A percentile compares a stretch with the other conserved stretches of the same genome.
Evolutionary conservation across 2,329 filamentous ascomycete genomes (phyloP).

Genomic region (Leptosphaerulina australis): DNA sequence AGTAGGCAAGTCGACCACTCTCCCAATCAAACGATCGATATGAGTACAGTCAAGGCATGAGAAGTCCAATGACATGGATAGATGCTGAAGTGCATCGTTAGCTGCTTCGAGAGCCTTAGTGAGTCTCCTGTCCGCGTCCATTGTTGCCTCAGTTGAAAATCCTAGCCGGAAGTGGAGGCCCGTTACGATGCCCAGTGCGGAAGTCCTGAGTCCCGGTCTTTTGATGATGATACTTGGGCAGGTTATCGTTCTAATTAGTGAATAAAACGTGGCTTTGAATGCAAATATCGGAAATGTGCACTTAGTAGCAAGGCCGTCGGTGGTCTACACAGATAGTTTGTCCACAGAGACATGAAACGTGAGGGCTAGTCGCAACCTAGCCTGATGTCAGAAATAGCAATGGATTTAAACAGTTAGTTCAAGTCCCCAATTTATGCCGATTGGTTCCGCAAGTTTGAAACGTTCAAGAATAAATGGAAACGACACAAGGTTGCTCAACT

Average conservation of each 20-base stretch:
- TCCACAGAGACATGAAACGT: slow-evolving; percentile 18
- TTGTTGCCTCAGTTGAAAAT: slow-evolving; percentile 14
- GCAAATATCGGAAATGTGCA: slow-evolving; percentile 22
- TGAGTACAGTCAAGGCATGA: slow-evolving; percentile 42
- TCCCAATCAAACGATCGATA: slow-evolving; percentile 42
- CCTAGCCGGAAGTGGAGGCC: slow-evolving; percentile 1
- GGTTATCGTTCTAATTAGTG: not conserved
- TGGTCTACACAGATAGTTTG: slow-evolving; percentile 21
- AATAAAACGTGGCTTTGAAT: slow-evolving; percentile 21
- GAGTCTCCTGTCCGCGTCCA: slow-evolving; percentile 42
- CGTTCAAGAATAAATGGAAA: not conserved
- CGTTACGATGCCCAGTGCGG: slow-evolving; percentile 4
- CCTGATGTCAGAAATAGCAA: slow-evolving; percentile 27
- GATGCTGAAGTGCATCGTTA: slow-evolving; percentile 44
- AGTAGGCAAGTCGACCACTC: slow-evolving; percentile 45
- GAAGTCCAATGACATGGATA: slow-evolving; percentile 43
- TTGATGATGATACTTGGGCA: not conserved
- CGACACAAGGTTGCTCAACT: not conserved
- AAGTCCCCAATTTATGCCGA: not conserved
- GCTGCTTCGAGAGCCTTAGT: slow-evolving; percentile 42
- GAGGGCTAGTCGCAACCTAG: slow-evolving; percentile 18
- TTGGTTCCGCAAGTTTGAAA: not conserved
- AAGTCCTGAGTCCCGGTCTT: too few relatives aligned
- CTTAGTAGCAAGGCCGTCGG: slow-evolving; percentile 17
- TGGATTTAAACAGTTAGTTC: not conserved